Evolutionary conservation across 2,329 filamentous ascomycete genomes (phyloP), one percentile per base, ranked within the genome.

Genomic region (Talaromyces verruculosus): DNA sequence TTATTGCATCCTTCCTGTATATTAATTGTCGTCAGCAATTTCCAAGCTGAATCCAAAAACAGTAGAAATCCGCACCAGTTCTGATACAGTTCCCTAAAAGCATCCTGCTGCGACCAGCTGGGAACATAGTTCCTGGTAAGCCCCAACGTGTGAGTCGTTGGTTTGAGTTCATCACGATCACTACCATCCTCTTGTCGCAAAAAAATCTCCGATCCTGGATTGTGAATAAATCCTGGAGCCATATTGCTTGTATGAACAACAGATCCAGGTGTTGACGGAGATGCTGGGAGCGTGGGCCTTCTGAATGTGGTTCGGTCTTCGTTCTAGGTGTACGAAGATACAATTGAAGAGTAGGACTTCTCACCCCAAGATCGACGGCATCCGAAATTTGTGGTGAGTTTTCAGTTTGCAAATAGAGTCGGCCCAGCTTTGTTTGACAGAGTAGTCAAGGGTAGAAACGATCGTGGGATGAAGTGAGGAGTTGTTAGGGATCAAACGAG

Each of bases 31-130:
- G 11, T 60, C n/a, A 64, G 39, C 5, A 35, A 5, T 41, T 10
- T 15, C 28, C n/a, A 17, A 17, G 30, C 30, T 33, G 30, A 33
- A 8, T 8, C 6, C 30, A 8, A 33, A 17, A 19, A 57, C 47
- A 35, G 3, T 22, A 4, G 30, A 33, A 17, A 41, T 5, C 5
- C 37, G 15, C 33, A 59, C 63, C 63, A 65, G 17, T 65, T 65
- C 33, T 65, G 43, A 22, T 65, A 65, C 8, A 65, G 10, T 33
- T 65, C 63, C 2, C 63, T 13, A n/a, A 65, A 65, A 2, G 63
- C 55, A 30, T 41, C 43, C 13, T 37, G 28, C 41, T 2, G 13
- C 11, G 41, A 17, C 61, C 55, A 65, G 3, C 5, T 28, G 13
- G 13, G 33, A 19, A 43, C 63, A 7, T 65, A 65, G 10, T 33